Percentiles rank a stretch among this genome's conserved stretches.
Evolutionary conservation across 2,329 filamentous ascomycete genomes (phyloP).

Genomic region (Penicillium sp.): DNA sequence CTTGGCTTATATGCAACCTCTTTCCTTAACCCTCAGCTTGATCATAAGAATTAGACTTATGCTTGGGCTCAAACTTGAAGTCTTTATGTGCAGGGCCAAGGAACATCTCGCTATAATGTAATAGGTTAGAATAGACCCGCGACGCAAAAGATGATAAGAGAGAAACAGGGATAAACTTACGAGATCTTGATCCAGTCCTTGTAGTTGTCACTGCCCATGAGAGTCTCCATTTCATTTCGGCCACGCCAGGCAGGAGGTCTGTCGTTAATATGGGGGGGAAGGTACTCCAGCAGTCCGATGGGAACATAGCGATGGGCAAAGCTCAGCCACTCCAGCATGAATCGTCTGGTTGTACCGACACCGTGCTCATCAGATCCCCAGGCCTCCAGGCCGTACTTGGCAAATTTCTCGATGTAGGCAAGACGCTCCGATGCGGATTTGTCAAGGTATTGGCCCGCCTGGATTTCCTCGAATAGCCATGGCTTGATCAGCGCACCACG

Average conservation of each 20-base stretch:
- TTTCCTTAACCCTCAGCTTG: not conserved
- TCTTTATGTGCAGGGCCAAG: constrained; percentile 84
- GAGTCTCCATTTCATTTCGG: constrained; percentile 87
- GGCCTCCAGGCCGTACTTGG: constrained; percentile 82
- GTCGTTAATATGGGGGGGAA: constrained; percentile 88
- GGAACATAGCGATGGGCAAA: constrained; percentile 92
- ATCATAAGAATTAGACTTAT: constrained; percentile 5
- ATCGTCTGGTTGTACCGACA: constrained; percentile 84
- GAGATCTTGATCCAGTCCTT: constrained; percentile 99
- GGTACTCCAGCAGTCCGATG: constrained; percentile 79
- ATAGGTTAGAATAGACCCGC: constrained; percentile 11
- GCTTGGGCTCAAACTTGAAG: constrained; percentile 91
- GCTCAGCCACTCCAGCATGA: constrained; percentile 93
- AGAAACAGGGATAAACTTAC: constrained; percentile 53
- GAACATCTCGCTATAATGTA: constrained; percentile 81
- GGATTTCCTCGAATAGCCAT: constrained; percentile 97
- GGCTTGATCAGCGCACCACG: constrained; percentile 95
- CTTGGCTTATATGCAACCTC: not conserved
- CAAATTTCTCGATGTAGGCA: constrained; percentile 83
- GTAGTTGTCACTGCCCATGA: constrained; percentile 87
- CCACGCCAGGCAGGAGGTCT: constrained; percentile 81
- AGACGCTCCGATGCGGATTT: constrained; percentile 89
- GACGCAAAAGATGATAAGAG: not conserved
- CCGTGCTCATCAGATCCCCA: constrained; percentile 97
- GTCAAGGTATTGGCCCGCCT: constrained; percentile 88